A percentile compares a stretch with the other conserved stretches of the same genome.
Evolutionary conservation across 345 rosid genomes (phyloP).

Genomic region (Eucalyptus pauciflora): DNA sequence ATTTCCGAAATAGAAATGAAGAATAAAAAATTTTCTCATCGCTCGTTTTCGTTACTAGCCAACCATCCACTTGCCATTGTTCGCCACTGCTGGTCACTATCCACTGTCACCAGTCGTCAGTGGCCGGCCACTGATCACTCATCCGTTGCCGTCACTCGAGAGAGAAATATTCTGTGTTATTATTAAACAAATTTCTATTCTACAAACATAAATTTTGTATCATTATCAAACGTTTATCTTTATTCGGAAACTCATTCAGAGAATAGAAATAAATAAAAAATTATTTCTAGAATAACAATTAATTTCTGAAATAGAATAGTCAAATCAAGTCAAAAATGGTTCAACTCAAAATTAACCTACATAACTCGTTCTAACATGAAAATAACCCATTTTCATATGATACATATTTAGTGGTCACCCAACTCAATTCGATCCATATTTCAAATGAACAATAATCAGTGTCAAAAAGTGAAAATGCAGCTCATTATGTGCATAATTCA

Average conservation of each 20-base stretch:
- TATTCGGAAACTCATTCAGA: accelerated
- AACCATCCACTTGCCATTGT: accelerated
- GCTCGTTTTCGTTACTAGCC: accelerated
- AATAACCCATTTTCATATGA: too few relatives aligned
- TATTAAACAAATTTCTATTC: accelerated
- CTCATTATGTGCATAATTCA: not conserved
- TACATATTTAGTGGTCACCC: too few relatives aligned
- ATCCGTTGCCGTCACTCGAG: accelerated
- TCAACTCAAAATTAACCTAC: too few relatives aligned
- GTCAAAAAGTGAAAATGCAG: not conserved
- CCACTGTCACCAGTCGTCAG: accelerated
- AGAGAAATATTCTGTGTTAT: accelerated
- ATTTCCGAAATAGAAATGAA: too few relatives aligned
- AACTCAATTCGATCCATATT: not conserved
- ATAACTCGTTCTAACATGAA: too few relatives aligned
- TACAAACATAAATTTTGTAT: accelerated
- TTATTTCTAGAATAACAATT: too few relatives aligned
- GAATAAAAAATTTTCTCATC: accelerated
- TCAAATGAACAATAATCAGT: not conserved
- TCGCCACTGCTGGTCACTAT: accelerated
- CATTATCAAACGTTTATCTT: accelerated
- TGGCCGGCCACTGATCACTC: accelerated
- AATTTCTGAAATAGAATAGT: accelerated
- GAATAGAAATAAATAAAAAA: accelerated
- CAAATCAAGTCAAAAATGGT: too few relatives aligned